Conservation (phyloP, 768 basidiomycete genomes). For the Suillus brevipes region DNA sequence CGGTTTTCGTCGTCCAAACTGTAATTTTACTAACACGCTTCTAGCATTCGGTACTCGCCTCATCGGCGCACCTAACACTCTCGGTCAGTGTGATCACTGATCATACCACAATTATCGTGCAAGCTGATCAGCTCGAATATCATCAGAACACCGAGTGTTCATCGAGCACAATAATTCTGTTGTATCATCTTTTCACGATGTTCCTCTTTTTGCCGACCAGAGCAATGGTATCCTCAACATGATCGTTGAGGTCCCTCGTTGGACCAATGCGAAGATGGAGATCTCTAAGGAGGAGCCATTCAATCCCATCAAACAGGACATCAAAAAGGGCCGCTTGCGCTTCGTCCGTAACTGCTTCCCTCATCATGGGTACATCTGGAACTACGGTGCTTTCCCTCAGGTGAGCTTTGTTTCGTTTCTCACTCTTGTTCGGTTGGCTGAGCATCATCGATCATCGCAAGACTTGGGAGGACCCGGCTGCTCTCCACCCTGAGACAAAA, state of each 20-base stretch:
- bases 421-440: neutral
- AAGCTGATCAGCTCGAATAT: conserved; percentile 24
- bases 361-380: conserved; percentile 99
- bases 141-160: conserved; percentile 90
- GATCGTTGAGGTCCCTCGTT: conserved; percentile 97
- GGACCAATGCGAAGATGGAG: conserved; percentile 99
- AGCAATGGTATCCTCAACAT: conserved; percentile 96
- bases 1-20: conserved; percentile 13
- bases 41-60: conserved; percentile 73
- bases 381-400: conserved; percentile 99
- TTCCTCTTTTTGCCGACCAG: conserved; percentile 97
- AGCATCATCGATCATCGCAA: conserved; percentile 30
- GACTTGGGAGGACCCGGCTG: conserved; percentile 97
- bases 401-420: conserved; percentile 38
- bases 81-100: conserved; percentile 57
- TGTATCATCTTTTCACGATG: conserved; percentile 90
- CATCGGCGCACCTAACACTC: conserved; percentile 89
- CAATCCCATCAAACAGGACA: conserved; percentile 99
- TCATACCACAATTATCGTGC: conserved; percentile 10
- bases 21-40: conserved; percentile 10
- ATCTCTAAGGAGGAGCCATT: conserved; percentile 98
- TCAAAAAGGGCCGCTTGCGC: conserved; percentile 94
- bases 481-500: conserved; percentile 92
- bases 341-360: conserved; percentile 99
- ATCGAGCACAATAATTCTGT: conserved; percentile 87